A percentile compares a stretch with the other conserved stretches of the same genome.
These are phyloP conservation scores for Eustoma russellianum DNA, from an alignment of 257 asterid species.

Conservation along the genomic window DNA sequence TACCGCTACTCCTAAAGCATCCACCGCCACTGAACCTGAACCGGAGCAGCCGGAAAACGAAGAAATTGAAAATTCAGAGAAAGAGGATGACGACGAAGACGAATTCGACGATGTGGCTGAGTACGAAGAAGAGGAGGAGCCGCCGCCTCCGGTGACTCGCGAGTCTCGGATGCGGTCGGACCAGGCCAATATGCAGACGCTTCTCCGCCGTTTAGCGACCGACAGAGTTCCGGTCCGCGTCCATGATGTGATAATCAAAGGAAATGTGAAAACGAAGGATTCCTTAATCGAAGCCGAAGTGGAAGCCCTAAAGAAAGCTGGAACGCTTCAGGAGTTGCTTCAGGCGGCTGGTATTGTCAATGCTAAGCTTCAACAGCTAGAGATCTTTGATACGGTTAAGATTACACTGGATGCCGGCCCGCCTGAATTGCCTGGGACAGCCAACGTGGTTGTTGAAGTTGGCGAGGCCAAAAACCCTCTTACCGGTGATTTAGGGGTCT, in stretches of 20 bases:
- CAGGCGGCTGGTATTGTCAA: conserved; percentile 51
- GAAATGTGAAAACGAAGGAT: conserved; percentile 73
- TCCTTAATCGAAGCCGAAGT: conserved; percentile 57
- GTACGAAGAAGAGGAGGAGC: conserved; percentile 23
- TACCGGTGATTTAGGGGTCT: conserved; percentile 63
- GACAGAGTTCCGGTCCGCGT: conserved; percentile 70
- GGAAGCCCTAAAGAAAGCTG: conserved; percentile 43
- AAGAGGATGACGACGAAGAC: conserved; percentile 17
- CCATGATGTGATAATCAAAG: conserved; percentile 80
- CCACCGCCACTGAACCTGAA: conserved; percentile 14
- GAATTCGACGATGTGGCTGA: conserved; percentile 28
- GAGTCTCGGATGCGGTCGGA: conserved; percentile 41
- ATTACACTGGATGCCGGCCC: conserved; percentile 86
- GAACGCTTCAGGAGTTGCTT: conserved; percentile 63
- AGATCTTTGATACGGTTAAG: conserved; percentile 65
- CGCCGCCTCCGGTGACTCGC: conserved; percentile 25
- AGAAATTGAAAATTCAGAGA: conserved; percentile 15
- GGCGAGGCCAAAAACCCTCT: conserved; percentile 49
- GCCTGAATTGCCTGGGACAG: conserved; percentile 83
- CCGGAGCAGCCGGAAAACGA: conserved; percentile 23
- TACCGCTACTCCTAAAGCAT: conserved; percentile 5
- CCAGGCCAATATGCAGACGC: conserved; percentile 39
- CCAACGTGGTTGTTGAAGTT: conserved; percentile 72
- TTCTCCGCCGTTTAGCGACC: conserved; percentile 46
- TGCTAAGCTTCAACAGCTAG: conserved; percentile 51